Percentiles rank a stretch among this genome's conserved stretches.
phyloP scores from a whole-genome alignment of 331 rosid species.

The Acacia pycnantha region DNA sequence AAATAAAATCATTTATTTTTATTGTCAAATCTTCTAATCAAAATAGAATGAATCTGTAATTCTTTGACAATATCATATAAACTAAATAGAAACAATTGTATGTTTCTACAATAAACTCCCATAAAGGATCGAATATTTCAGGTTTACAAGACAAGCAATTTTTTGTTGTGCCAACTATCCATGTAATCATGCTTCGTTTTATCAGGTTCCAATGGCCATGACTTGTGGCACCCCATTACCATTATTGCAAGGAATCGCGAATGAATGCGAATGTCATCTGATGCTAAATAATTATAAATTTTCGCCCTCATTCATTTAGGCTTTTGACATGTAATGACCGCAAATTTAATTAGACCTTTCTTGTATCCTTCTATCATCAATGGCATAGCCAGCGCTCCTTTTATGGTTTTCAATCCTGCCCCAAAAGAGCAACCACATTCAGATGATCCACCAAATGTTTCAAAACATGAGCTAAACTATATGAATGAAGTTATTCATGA shows the following conservation, averaged over 20 bases:
- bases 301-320: conserved; percentile 36
- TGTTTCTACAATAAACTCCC: no score
- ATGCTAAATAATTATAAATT: not conserved
- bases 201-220: not conserved
- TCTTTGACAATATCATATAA: no score
- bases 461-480: not conserved
- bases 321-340: conserved; percentile 77
- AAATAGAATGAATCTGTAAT: no score
- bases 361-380: conserved; percentile 83
- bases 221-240: not conserved
- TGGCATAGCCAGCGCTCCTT: conserved; percentile 91
- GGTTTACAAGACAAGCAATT: not conserved
- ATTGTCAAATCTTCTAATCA: no score
- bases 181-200: not conserved
- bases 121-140: no score
- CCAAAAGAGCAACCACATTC: not conserved
- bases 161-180: not conserved
- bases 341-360: conserved; percentile 73
- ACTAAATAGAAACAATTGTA: no score
- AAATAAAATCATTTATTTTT: no score
- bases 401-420: conserved; percentile 29
- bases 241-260: not conserved
- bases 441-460: not conserved
- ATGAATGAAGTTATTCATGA: not conserved
- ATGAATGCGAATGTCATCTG: not conserved